Percentiles rank a stretch among this genome's conserved stretches.
Conservation (phyloP, 129 eudicot genomes). For the Apium graveolens region DNA sequence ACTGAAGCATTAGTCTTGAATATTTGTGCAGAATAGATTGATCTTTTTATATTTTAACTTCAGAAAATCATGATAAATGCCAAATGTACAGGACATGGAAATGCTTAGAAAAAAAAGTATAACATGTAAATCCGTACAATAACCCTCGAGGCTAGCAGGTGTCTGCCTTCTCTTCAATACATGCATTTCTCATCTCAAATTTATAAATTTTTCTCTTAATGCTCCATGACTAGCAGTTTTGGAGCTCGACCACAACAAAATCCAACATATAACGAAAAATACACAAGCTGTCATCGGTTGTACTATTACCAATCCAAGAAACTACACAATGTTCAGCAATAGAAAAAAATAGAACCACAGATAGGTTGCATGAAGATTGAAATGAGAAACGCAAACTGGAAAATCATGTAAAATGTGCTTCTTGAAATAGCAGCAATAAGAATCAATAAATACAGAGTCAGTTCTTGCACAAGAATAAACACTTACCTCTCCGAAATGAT, state of each 20-base stretch:
- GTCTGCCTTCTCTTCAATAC: neutral
- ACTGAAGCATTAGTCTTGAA: neutral
- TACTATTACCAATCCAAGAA: neutral
- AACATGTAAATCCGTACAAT: neutral
- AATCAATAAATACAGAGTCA: neutral
- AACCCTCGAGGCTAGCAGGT: neutral
- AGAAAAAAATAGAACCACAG: neutral
- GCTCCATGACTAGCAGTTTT: neutral
- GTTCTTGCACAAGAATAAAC: neutral
- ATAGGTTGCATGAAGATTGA: neutral
- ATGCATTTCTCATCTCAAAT: neutral
- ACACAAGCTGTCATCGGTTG: neutral
- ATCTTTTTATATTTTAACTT: neutral
- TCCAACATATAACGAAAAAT: neutral
- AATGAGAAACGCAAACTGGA: neutral
- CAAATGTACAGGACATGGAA: neutral
- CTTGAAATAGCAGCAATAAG: neutral
- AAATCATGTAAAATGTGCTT: neutral
- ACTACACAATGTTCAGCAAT: neutral
- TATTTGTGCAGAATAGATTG: neutral
- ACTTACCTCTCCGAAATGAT: conserved; percentile 46
- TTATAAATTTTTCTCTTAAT: neutral
- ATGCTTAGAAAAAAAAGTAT: neutral
- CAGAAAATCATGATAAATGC: neutral
- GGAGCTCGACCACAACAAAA: neutral